Base-by-base conservation (phyloP, 805 yeast species). In the Kurtzmaniella fragi region DNA sequence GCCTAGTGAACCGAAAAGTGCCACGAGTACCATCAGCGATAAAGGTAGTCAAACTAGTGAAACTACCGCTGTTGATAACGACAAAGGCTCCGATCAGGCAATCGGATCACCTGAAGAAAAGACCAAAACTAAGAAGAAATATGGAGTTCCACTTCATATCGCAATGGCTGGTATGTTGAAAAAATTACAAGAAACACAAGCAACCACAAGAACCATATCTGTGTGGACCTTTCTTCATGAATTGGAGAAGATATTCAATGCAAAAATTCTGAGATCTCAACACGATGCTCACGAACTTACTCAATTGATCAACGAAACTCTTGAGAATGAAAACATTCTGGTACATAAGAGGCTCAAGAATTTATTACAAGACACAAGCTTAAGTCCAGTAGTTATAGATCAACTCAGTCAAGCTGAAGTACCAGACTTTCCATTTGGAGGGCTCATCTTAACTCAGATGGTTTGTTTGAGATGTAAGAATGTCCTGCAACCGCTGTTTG, bases 201-300 rank as follows among this genome's bases (percentile, higher is more conserved):
- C 70, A 37, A 51, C 74, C 1, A 59, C 80, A 1, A 69, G 75
- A 39, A 71, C 80, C 7, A 61, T 81, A 4, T 78, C 90, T 0
- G 89, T 87, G 1, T 83, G 95, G 90, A 82, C 86, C 1, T 74
- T 90, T 35, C 63, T 91, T 14, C 82, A 74, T 38, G 81, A 78
- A 9, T 61, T 93, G 37, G 98, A 91, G 53, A 59, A 58, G 8
- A 80, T 84, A 12, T 84, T 82, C 61, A 75, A 80, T 40, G 80
- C 90, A 3, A 78, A 77, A 46, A 81, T 93, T 20, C 81, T 95
- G 2, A 66, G 49, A 28, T 77, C 77, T 34, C 99, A 93, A 58
- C 95, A 91, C 53, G 99, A 91, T 63, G 96, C 98, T 0, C 97
- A 93, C 51, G 99, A 91, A 53, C 70, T 93, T 46, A 75, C 91